Conservation (phyloP, 345 rosid species). For the Eucalyptus sideroxylon region DNA sequence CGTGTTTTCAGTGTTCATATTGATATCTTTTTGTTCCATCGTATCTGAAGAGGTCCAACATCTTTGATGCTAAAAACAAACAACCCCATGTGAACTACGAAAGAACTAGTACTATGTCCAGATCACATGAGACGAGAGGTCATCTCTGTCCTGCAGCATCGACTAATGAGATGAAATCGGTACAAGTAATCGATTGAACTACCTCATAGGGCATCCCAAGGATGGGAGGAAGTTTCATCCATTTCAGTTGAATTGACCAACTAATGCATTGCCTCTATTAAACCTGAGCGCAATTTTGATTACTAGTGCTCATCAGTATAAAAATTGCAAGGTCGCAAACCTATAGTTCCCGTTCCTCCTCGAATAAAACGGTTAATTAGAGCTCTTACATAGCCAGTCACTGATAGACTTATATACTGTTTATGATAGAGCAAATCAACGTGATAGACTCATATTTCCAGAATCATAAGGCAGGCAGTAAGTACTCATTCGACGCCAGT, state of each 20-base stretch:
- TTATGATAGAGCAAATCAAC: neutral
- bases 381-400: neutral
- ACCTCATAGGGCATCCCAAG: neutral
- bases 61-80: neutral
- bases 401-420: neutral
- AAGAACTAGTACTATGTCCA: neutral
- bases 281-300: neutral
- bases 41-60: neutral
- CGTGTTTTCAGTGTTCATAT: neutral
- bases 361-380: neutral
- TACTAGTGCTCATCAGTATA: neutral
- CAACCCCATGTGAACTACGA: neutral
- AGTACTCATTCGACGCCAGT: constrained; percentile 31
- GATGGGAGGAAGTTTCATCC: neutral
- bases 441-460: neutral
- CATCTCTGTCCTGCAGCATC: neutral
- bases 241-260: neutral
- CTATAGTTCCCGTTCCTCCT: neutral
- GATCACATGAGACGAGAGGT: neutral
- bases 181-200: neutral
- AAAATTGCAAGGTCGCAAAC: neutral
- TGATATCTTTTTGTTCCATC: neutral
- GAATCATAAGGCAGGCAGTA: neutral
- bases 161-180: neutral
- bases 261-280: neutral